phyloP scores from a whole-genome alignment of 1,284 basidiomycete species.

The Ganoderma meredithae region DNA sequence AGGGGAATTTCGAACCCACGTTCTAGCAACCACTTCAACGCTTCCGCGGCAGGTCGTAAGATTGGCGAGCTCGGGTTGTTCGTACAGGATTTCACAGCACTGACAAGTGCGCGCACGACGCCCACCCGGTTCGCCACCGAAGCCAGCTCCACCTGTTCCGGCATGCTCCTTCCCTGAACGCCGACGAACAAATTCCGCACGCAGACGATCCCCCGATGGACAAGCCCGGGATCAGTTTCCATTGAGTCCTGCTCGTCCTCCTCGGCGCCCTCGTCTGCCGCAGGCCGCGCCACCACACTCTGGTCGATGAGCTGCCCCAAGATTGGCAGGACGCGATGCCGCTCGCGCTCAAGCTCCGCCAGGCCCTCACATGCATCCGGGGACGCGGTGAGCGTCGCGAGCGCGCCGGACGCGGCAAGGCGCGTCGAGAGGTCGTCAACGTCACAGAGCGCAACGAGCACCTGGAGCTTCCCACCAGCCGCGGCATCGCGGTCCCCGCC shows the following conservation, averaged over 20 bases:
- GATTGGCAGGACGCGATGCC: conserved; percentile 64
- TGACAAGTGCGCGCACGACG: conserved; percentile 56
- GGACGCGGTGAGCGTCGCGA: conserved; percentile 80
- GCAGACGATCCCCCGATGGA: conserved; percentile 80
- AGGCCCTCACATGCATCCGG: conserved; percentile 67
- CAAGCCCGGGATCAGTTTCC: conserved; percentile 62
- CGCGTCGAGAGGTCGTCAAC: conserved; percentile 85
- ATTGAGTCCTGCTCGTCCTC: conserved; percentile 31
- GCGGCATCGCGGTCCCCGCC: conserved; percentile 49
- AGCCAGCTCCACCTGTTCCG: conserved; percentile 49
- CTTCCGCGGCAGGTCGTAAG: conserved; percentile 53
- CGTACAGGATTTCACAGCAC: conserved; percentile 51
- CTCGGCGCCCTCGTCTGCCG: conserved; percentile 43
- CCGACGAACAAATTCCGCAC: conserved; percentile 67
- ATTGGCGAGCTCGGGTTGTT: conserved; percentile 43
- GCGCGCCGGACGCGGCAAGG: conserved; percentile 84
- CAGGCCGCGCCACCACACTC: conserved; percentile 42
- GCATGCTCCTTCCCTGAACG: conserved; percentile 44
- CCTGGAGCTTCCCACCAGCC: conserved; percentile 73
- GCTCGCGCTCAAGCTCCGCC: conserved; percentile 67
- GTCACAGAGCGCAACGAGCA: conserved; percentile 86
- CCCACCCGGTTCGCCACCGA: conserved; percentile 58
- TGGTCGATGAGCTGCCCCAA: conserved; percentile 73
- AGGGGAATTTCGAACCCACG: conserved; percentile 36
- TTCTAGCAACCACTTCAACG: conserved; percentile 49